phyloP scores from a whole-genome alignment of 176 grass and related monocot genomes.

The sorghum (Sorghum bicolor) region DNA sequence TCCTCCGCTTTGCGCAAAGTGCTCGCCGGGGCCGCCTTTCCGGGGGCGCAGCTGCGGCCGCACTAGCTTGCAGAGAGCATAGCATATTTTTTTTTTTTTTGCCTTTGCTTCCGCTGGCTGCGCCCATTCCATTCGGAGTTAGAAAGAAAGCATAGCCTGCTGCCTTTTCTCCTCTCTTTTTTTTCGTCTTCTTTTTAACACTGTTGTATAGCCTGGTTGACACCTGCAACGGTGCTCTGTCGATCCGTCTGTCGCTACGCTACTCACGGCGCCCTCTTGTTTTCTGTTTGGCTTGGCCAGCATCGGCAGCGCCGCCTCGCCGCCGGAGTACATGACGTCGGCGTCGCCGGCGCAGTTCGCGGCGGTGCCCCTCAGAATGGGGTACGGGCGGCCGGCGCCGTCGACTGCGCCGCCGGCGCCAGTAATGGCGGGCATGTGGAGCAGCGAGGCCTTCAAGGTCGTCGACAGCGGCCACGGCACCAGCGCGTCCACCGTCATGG shows the following conservation, averaged over 20 bases:
- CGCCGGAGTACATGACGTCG: conserved; percentile 69
- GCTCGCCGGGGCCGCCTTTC: conserved; percentile 10
- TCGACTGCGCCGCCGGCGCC: neutral
- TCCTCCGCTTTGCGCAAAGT: conserved; percentile 25
- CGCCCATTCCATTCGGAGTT: conserved; percentile 14
- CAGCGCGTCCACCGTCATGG: conserved; percentile 58
- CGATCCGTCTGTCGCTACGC: neutral
- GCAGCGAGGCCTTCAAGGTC: conserved; percentile 54
- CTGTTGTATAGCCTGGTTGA: neutral
- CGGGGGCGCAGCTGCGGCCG: neutral
- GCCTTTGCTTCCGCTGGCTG: neutral
- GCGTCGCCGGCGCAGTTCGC: conserved; percentile 67
- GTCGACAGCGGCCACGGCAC: conserved; percentile 68
- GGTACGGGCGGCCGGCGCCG: conserved; percentile 46
- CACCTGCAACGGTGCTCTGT: neutral
- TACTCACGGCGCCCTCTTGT: neutral
- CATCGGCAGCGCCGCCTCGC: conserved; percentile 31
- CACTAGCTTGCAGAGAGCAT: neutral
- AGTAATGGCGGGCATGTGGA: conserved; percentile 52
- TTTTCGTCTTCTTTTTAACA: neutral
- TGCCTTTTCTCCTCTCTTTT: neutral
- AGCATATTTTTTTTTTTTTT: conserved; percentile 21
- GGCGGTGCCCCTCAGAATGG: conserved; percentile 49
- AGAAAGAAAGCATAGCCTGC: neutral
- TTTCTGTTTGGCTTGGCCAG: neutral